A percentile compares a stretch with the other conserved stretches of the same genome.
These are phyloP conservation scores for Macadamia tetraphylla DNA, from an alignment of 164 flowering plant genomes.

Conservation along the genomic window DNA sequence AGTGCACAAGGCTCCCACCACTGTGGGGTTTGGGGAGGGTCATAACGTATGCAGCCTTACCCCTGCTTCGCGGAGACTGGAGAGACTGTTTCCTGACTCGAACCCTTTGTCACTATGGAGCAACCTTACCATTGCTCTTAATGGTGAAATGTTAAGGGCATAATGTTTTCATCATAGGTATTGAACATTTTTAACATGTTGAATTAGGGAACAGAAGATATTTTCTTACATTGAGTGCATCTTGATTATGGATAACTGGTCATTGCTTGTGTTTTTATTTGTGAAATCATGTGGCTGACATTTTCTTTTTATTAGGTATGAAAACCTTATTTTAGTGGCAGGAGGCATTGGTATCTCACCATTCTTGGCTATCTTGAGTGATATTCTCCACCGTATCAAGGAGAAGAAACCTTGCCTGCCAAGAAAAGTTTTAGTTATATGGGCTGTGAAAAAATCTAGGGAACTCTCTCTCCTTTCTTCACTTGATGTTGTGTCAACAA, in stretches of 20 bases:
- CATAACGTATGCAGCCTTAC: no score
- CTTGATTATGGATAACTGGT: neutral
- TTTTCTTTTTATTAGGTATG: slow-evolving; percentile 46
- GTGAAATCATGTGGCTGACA: no score
- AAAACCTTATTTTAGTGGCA: slow-evolving; percentile 77
- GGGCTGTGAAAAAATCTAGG: slow-evolving; percentile 76
- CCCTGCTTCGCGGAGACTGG: no score
- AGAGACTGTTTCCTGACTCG: no score
- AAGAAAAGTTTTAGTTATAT: slow-evolving; percentile 52
- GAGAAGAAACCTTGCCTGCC: slow-evolving; percentile 58
- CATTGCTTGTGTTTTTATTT: no score
- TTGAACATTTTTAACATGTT: neutral
- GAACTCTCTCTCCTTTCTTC: slow-evolving; percentile 74
- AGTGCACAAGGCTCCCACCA: no score
- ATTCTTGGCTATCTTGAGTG: slow-evolving; percentile 83
- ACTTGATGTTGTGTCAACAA: slow-evolving; percentile 47
- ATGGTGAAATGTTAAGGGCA: no score
- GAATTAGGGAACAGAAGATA: neutral
- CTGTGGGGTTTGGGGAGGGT: no score
- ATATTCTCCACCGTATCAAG: slow-evolving; percentile 57
- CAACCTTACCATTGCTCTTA: no score
- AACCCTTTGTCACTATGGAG: no score
- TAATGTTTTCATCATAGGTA: neutral
- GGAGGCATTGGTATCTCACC: slow-evolving; percentile 98
- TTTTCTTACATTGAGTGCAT: neutral